These are phyloP conservation scores for Diutina rugosa DNA, from an alignment of 1,139 yeast genomes.

Conservation along the genomic window DNA sequence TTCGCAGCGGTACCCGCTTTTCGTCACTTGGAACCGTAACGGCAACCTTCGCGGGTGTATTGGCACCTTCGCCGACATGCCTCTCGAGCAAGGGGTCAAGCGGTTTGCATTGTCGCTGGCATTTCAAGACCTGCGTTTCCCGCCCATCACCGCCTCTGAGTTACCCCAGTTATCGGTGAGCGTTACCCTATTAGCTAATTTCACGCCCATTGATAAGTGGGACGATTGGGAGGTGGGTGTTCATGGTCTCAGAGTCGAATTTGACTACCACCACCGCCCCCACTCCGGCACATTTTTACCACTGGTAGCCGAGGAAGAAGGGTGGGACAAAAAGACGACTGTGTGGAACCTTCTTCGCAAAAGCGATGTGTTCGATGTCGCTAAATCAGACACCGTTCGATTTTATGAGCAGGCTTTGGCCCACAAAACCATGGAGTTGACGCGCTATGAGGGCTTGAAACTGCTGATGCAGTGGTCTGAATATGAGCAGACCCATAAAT, in stretches of 20 bases:
- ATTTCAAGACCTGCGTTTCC: slow-evolving; percentile 64
- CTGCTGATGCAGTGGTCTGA: slow-evolving; percentile 15
- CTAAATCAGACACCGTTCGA: slow-evolving; percentile 4
- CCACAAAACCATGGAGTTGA: slow-evolving; percentile 24
- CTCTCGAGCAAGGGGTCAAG: slow-evolving; percentile 43
- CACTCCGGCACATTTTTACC: slow-evolving; percentile 80
- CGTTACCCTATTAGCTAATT: slow-evolving; percentile 56
- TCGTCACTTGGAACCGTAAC: slow-evolving; percentile 73
- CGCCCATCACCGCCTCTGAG: slow-evolving; percentile 48
- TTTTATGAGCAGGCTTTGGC: slow-evolving; percentile 19
- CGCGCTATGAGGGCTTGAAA: slow-evolving; percentile 28
- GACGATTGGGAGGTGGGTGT: slow-evolving; percentile 71
- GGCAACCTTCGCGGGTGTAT: slow-evolving; percentile 69
- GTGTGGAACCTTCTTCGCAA: slow-evolving; percentile 57
- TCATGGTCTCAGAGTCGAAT: slow-evolving; percentile 63
- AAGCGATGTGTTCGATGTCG: slow-evolving; percentile 32
- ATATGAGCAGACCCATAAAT: slow-evolving; percentile 6
- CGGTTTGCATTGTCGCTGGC: slow-evolving; percentile 59
- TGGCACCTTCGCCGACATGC: slow-evolving; percentile 55
- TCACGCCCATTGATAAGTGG: slow-evolving; percentile 35
- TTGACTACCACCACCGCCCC: slow-evolving; percentile 20
- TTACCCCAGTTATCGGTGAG: slow-evolving; percentile 31
- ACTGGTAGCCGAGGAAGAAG: slow-evolving; percentile 80
- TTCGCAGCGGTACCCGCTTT: slow-evolving; percentile 25
- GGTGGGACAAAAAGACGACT: slow-evolving; percentile 69